Conservation (phyloP, 306 rosid species). For the Arachis stenosperma region DNA sequence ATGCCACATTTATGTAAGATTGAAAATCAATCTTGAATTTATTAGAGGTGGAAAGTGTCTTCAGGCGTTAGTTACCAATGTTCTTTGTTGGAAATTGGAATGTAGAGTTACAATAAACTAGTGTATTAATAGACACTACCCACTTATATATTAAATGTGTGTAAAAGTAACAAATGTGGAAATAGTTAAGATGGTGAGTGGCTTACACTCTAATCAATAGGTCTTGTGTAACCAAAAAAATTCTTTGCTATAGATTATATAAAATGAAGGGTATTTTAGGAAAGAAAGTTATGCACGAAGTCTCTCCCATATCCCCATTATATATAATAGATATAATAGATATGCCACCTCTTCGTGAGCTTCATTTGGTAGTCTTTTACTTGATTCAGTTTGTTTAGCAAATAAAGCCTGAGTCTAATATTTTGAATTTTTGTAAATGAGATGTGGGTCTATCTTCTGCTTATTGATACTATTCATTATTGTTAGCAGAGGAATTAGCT, state of each 20-base stretch:
- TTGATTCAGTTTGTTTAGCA: neutral
- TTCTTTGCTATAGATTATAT: too few species aligned
- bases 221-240: too few species aligned
- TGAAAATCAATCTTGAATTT: neutral
- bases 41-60: neutral
- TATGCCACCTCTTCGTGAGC: neutral
- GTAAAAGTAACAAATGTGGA: too few species aligned
- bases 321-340: neutral
- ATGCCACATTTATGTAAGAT: neutral
- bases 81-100: neutral
- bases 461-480: conserved; percentile 3
- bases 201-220: too few species aligned
- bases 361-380: neutral
- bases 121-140: too few species aligned
- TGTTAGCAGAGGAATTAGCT: neutral
- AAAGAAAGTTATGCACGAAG: too few species aligned
- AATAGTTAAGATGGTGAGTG: too few species aligned
- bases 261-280: too few species aligned
- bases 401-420: neutral
- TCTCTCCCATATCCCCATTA: too few species aligned
- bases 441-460: neutral
- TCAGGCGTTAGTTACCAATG: neutral
- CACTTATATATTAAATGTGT: too few species aligned
- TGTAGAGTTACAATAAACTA: neutral
- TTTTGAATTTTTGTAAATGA: conserved; percentile 1